A percentile compares a stretch with the other conserved stretches of the same genome.
phyloP scores from a whole-genome alignment of 495 filamentous ascomycete genomes.

The Daldinia concentrica region DNA sequence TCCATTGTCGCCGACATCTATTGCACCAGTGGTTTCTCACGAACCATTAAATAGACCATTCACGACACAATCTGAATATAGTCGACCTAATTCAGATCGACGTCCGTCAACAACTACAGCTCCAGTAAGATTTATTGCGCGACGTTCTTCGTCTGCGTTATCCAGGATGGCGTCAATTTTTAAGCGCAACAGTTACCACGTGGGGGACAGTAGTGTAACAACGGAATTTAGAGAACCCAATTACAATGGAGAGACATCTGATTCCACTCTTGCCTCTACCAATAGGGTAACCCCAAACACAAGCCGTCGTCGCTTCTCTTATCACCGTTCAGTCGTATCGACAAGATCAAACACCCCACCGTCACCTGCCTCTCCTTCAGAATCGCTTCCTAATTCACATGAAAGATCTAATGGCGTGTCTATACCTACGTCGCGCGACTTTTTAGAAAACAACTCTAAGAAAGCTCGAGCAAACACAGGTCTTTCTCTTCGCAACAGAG shows the following conservation, averaged over 20 bases:
- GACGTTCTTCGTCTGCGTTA: constrained; percentile 42
- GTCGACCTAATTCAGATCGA: constrained; percentile 41
- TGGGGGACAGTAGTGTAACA: constrained; percentile 30
- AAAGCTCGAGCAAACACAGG: constrained; percentile 61
- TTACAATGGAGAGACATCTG: constrained; percentile 36
- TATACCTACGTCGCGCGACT: constrained; percentile 53
- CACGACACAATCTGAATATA: constrained; percentile 44
- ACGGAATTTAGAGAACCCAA: constrained; percentile 37
- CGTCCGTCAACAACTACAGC: constrained; percentile 28
- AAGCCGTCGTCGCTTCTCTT: constrained; percentile 55
- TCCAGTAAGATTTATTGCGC: constrained; percentile 14
- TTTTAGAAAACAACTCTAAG: constrained; percentile 51
- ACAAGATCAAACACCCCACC: constrained; percentile 64
- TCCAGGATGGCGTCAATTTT: constrained; percentile 42
- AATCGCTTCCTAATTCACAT: constrained; percentile 46
- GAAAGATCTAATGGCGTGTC: constrained; percentile 46
- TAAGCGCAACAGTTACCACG: constrained; percentile 41
- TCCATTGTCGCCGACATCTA: constrained; percentile 42
- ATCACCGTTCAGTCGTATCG: constrained; percentile 55
- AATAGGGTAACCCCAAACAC: constrained; percentile 30
- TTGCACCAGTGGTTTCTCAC: constrained; percentile 22
- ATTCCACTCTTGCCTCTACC: constrained; percentile 32
- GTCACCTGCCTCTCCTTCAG: constrained; percentile 57
- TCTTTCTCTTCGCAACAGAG: constrained; percentile 53
- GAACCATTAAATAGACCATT: constrained; percentile 52